Base-by-base conservation (phyloP, 345 rosid genomes). In the Arabis alpina region DNA sequence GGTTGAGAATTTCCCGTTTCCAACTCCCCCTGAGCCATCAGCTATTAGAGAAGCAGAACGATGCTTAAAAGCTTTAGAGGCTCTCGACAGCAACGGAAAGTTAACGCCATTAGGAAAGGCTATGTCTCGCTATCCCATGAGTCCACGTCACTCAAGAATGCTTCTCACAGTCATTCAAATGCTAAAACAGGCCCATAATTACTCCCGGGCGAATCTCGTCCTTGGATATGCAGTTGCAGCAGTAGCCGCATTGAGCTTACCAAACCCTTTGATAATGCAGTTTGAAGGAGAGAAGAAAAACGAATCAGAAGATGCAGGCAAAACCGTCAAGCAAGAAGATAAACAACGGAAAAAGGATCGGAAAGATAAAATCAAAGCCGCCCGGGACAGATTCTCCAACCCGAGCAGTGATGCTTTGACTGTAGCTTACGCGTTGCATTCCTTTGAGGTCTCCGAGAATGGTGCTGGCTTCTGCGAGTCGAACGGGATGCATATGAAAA, bases 1-100 rank as follows among this genome's bases (percentile, higher is more conserved):
- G 98, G 97, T 93, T 44, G 84, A 76, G 56, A 86, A 89, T 79
- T 93, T 91, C 73, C 98, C 97, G 27, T 93, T 93, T 76, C 98
- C 97, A 27, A 93, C 98, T 64, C 87, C 94, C 48, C 98, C 97
- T 0, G 81, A 81, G 51, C 58, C 81, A 44, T 61, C 78, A 50
- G 84, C 97, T 54, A 70, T 93, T 78, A 68, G 54, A 71, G 87
- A 86, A 78, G 96, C 97, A 10, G 94, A 83, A 68, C 61, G 72
- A 30, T 87, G 97, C 71, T 73, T 93, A 80, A 86, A 80, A 82
- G 83, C 81, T 60, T 84, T 93, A 63, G 90, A 82, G 82, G 97
- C 98, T 48, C 90, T 93, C 8, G 88, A 88, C 71, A 39, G 61
- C 76, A 70, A 61, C 10, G 93, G 89, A 69, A 77, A 76, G 70